These are phyloP conservation scores for Phytopythium cucurbitacearum DNA, from an alignment of 352 stramenopile genomes.

Conservation along the genomic window DNA sequence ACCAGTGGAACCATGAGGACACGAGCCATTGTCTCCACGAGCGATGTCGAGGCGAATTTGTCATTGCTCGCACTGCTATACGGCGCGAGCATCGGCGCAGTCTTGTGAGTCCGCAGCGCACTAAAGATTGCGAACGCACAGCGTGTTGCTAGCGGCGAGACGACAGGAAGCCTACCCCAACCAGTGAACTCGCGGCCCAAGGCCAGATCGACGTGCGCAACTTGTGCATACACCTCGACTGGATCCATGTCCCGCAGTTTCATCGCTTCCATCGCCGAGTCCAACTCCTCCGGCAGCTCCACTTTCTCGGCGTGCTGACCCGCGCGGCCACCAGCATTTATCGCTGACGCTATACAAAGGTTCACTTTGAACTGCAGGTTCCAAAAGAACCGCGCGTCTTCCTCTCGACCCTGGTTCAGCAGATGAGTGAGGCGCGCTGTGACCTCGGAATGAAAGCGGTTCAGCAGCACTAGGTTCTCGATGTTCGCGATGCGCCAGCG, in stretches of 20 bases:
- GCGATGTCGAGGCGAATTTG: not conserved
- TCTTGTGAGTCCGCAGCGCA: conserved; percentile 13
- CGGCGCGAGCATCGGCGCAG: not conserved
- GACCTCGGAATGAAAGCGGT: conserved; percentile 13
- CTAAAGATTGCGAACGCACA: conserved; percentile 45
- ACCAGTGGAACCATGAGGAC: conserved; percentile 4
- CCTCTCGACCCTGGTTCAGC: conserved; percentile 6
- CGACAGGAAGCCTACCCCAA: conserved; percentile 18
- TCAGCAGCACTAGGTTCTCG: conserved; percentile 33
- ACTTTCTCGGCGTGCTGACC: not conserved
- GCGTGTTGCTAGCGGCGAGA: conserved; percentile 48
- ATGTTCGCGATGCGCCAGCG: not conserved
- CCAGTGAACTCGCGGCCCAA: conserved; percentile 53
- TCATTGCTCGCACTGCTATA: not conserved
- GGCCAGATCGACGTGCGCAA: conserved; percentile 33
- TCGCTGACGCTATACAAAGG: not conserved
- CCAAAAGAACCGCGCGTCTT: conserved; percentile 37
- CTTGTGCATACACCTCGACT: conserved; percentile 17
- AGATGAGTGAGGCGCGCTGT: conserved; percentile 11
- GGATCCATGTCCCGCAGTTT: conserved; percentile 10
- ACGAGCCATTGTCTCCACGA: not conserved
- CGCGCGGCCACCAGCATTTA: not conserved
- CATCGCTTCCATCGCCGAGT: not conserved
- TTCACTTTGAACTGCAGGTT: conserved; percentile 33
- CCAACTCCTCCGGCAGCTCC: not conserved